A percentile compares a stretch with the other conserved stretches of the same genome.
Conservation (phyloP, 176 grass and related monocot genomes). For the Paspalum notatum region DNA sequence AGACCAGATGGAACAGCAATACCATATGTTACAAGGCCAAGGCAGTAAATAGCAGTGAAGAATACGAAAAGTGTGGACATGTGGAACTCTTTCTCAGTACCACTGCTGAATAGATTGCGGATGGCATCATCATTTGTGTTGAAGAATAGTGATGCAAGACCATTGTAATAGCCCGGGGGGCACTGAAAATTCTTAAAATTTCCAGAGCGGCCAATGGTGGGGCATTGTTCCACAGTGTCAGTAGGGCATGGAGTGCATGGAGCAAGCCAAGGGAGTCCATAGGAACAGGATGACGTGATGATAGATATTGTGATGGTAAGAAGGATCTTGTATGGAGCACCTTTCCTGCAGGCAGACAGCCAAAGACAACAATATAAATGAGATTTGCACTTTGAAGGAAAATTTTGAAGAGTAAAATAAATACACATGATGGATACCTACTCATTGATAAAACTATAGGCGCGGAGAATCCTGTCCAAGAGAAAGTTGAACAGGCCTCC, state of each 20-base stretch:
- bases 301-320: conserved; percentile 78
- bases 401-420: neutral
- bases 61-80: conserved; percentile 79
- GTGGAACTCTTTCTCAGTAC: conserved; percentile 74
- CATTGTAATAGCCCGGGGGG: conserved; percentile 81
- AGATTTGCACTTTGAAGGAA: conserved; percentile 26
- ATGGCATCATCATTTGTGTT: conserved; percentile 96
- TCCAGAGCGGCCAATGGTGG: conserved; percentile 79
- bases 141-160: conserved; percentile 92
- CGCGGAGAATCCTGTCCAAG: conserved; percentile 71
- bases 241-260: conserved; percentile 67
- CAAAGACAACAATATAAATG: conserved; percentile 29
- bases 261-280: conserved; percentile 86
- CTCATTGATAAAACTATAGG: conserved; percentile 93
- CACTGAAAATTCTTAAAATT: conserved; percentile 96
- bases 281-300: conserved; percentile 82
- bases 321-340: conserved; percentile 87
- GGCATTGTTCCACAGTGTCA: conserved; percentile 61
- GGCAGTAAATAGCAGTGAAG: conserved; percentile 73
- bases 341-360: conserved; percentile 59
- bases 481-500: conserved; percentile 88
- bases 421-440: conserved; percentile 40
- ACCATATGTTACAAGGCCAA: conserved; percentile 84
- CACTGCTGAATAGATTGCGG: conserved; percentile 84
- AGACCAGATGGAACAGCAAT: conserved; percentile 93